These are phyloP conservation scores for Adansonia rubrostipa DNA, from an alignment of 441 rosid species.

Conservation along the genomic window DNA sequence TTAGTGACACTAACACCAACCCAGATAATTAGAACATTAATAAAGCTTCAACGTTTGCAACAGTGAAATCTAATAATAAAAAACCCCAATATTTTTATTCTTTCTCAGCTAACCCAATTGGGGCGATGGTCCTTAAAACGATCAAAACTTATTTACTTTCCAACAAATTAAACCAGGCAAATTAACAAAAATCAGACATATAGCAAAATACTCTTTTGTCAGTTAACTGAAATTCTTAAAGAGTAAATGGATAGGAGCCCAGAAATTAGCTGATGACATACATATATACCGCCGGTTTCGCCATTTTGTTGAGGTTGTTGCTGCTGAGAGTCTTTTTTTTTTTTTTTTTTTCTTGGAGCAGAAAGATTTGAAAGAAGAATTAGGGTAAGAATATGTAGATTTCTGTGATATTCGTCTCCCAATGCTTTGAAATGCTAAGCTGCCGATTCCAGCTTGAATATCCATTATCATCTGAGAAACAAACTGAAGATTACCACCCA, in stretches of 20 bases:
- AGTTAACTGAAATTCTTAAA: background rate
- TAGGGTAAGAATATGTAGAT: conserved; percentile 28
- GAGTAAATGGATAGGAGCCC: background rate
- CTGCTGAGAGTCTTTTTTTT: conserved; percentile 1
- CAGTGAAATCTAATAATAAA: background rate
- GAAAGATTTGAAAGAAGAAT: conserved; percentile 31
- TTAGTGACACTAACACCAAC: background rate
- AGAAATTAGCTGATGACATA: background rate
- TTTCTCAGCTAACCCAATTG: background rate
- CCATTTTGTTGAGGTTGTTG: conserved; percentile 44
- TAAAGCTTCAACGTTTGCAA: background rate
- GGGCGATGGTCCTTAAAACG: background rate
- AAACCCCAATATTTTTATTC: background rate
- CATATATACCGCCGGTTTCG: conserved; percentile 41
- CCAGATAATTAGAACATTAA: background rate
- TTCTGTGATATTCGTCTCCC: conserved; percentile 27
- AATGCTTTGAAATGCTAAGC: conserved; percentile 31
- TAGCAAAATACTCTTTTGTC: background rate
- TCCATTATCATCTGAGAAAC: conserved; percentile 45
- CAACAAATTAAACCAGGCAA: background rate
- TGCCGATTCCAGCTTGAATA: conserved; percentile 42
- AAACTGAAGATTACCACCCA: background rate
- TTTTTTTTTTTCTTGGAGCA: conserved; percentile 43
- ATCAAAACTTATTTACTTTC: background rate
- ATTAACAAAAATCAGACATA: background rate